Evolutionary conservation across 768 basidiomycete species (phyloP), one percentile per base, ranked within the genome.

Genomic region (Leccinum imitatum): DNA sequence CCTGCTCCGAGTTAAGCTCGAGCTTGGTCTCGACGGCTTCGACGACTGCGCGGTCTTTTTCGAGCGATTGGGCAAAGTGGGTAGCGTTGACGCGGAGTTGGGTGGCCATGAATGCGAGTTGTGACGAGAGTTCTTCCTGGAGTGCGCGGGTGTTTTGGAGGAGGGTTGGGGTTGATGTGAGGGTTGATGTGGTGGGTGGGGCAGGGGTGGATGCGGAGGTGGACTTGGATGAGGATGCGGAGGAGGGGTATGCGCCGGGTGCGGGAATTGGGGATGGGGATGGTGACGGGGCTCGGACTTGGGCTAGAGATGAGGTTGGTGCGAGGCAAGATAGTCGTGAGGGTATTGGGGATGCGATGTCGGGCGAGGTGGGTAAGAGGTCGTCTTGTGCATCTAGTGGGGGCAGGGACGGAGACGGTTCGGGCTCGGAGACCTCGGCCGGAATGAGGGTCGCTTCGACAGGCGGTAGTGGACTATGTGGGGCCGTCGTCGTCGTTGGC

Each of bases 81-180:
- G 87, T 70, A 0, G 93, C 87, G 64, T 96, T 96, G 23, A 84
- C 80, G 66, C 90, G 91, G 53, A 98, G 84, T 69, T 94, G 93
- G 10, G 85, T 78, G 1, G 93, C 93, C 95, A 98, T 98, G 58
- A 84, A 73, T 1, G 86, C 87, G 25, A 95, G 83, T 67, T 92
- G 88, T 9, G 78, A 78, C 0, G 90, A 82, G 51, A 95, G 83
- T 23, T 90, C 84, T 54, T 91, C 83, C 25, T 95, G 93, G 3
- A 89, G 75, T 1, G 81, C 79, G 37, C 72, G 80, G n/a, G 87
- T 83, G 60, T 84, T 82, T 65, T 84, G 80, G 23, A 82, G 73
- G 66, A 79, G 76, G 4, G 78, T 74, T 4, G 78, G 77, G 21
- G 71, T 64, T 21, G 75, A 66, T 17, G 74, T 75, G 35, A 75